phyloP scores from a whole-genome alignment of 495 filamentous ascomycete genomes.

The Talaromyces stipitatus region DNA sequence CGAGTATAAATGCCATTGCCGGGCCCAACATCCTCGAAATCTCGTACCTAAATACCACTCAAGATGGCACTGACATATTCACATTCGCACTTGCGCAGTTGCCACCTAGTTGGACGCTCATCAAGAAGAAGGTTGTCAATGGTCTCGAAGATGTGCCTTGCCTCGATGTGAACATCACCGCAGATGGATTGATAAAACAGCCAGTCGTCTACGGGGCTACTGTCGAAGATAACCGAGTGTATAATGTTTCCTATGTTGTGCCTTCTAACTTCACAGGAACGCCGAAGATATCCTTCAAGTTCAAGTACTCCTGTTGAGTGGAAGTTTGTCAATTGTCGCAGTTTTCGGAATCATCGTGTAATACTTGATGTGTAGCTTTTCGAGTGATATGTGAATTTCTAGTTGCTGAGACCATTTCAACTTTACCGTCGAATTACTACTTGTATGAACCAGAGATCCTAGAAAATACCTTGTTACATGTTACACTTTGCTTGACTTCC shows the following conservation, averaged over 20 bases:
- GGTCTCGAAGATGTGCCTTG: slow-evolving; percentile 18
- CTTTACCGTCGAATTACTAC: too few relatives aligned
- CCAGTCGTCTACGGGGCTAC: slow-evolving; percentile 16
- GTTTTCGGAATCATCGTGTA: background rate
- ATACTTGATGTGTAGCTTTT: background rate
- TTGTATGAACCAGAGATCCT: too few relatives aligned
- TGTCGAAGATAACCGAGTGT: slow-evolving; percentile 19
- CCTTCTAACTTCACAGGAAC: slow-evolving; percentile 14
- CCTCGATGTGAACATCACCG: slow-evolving; percentile 14
- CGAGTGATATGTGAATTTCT: background rate
- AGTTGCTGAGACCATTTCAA: too few relatives aligned
- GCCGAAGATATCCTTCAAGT: slow-evolving; percentile 15
- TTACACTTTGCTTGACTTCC: too few relatives aligned
- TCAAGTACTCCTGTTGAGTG: slow-evolving; percentile 20
- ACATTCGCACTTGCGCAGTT: slow-evolving; percentile 17
- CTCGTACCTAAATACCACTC: slow-evolving; percentile 21
- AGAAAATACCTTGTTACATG: too few relatives aligned
- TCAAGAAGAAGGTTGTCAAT: slow-evolving; percentile 13
- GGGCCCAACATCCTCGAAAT: slow-evolving; percentile 15
- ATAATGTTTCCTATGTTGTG: slow-evolving; percentile 22
- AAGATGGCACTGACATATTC: slow-evolving; percentile 20
- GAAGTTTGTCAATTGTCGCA: background rate
- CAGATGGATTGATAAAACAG: slow-evolving; percentile 12
- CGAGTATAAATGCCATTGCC: slow-evolving; percentile 16
- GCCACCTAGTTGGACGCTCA: slow-evolving; percentile 19